Conservation (phyloP, 257 asterid genomes). For the Ligustrum vulgare region DNA sequence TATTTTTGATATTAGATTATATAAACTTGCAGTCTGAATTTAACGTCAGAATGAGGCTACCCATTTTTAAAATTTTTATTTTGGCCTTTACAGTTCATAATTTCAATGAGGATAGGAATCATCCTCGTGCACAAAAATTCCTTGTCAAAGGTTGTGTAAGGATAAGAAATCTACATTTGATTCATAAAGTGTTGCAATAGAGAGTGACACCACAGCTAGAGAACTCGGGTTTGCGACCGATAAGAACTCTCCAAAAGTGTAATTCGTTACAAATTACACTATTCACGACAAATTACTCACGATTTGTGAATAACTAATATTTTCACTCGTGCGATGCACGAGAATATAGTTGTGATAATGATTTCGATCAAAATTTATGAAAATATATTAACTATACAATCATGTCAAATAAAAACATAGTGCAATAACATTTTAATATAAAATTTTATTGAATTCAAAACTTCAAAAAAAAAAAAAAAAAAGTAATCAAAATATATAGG, state of each 20-base stretch:
- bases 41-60: background rate
- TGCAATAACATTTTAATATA: too few species aligned
- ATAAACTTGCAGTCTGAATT: background rate
- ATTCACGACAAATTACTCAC: background rate
- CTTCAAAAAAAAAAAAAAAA: too few species aligned
- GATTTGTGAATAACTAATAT: slow-evolving; percentile 4
- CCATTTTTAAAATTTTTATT: too few species aligned
- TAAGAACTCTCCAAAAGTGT: background rate
- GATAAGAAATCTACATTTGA: background rate
- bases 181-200: background rate
- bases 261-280: background rate
- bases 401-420: too few species aligned
- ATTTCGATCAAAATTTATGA: too few species aligned
- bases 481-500: too few species aligned
- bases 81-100: too few species aligned
- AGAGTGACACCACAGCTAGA: background rate
- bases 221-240: background rate
- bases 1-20: background rate
- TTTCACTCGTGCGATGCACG: too few species aligned
- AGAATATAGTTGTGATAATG: too few species aligned
- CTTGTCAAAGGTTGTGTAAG: background rate
- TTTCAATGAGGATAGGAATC: too few species aligned
- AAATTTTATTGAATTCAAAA: too few species aligned
- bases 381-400: too few species aligned
- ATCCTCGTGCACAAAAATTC: background rate